Evolutionary conservation across 164 flowering plant species (phyloP).

Genomic region (Piper longum): DNA sequence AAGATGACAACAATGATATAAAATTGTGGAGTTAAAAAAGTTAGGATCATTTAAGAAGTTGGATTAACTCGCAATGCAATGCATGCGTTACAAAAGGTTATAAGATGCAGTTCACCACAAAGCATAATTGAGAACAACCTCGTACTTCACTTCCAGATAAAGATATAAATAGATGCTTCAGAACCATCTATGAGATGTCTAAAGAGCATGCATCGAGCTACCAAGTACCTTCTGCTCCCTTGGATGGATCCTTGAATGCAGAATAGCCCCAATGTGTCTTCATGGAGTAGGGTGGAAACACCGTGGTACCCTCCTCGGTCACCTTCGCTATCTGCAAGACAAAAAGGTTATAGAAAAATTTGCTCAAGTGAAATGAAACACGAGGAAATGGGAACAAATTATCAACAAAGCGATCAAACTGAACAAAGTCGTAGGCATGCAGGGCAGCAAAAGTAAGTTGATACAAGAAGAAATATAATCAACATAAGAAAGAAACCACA

Average conservation of each 20-base stretch:
- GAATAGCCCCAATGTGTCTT: conserved; percentile 73
- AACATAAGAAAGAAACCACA: conserved; percentile 4
- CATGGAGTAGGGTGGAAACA: conserved; percentile 59
- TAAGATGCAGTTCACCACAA: no score
- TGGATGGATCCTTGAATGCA: conserved; percentile 64
- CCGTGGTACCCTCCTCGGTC: conserved; percentile 61
- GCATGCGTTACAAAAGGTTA: no score
- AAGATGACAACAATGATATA: no score
- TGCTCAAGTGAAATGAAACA: background rate
- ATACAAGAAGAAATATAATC: background rate
- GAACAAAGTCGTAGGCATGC: background rate
- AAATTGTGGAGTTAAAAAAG: no score
- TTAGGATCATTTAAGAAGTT: no score
- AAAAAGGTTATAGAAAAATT: background rate
- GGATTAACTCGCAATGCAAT: no score
- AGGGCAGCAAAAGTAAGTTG: background rate
- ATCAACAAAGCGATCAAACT: background rate
- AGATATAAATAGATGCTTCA: no score
- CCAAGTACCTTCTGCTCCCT: conserved; percentile 90
- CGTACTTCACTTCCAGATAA: no score
- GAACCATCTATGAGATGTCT: no score
- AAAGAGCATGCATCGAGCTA: conserved; percentile 10
- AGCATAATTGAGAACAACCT: no score
- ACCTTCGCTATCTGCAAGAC: conserved; percentile 61
- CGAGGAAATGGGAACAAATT: background rate